Evolutionary conservation across 805 yeast genomes (phyloP).

Genomic region (Pichia deserticola): DNA sequence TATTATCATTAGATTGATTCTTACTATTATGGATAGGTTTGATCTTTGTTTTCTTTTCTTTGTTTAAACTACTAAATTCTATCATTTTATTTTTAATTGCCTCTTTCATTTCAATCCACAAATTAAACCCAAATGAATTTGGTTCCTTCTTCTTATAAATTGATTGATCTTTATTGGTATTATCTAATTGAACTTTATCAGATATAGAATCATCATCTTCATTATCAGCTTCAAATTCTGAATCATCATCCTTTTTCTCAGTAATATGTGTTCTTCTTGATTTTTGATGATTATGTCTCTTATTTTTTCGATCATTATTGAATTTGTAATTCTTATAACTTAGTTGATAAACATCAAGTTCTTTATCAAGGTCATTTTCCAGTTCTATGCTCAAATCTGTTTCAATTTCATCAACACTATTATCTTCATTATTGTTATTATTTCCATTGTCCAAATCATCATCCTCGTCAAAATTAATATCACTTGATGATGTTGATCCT

Average conservation of each 20-base stretch:
- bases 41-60: neutral
- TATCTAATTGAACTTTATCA: neutral
- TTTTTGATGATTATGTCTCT: neutral
- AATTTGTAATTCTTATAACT: neutral
- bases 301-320: too few relatives aligned
- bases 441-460: neutral
- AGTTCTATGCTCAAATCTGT: neutral
- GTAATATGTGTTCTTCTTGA: neutral
- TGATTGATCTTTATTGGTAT: conserved; percentile 3
- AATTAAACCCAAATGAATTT: conserved; percentile 18
- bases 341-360: neutral
- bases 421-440: neutral
- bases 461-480: conserved; percentile 4
- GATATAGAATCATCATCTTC: conserved; percentile 7
- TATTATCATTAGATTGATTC: neutral
- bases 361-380: neutral
- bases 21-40: neutral
- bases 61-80: conserved; percentile 4
- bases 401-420: neutral
- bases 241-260: neutral
- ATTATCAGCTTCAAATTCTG: conserved; percentile 8
- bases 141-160: conserved; percentile 2
- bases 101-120: conserved; percentile 28
- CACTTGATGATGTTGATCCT: conserved; percentile 4
- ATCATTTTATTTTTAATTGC: conserved; percentile 16